Evolutionary conservation across 441 rosid species (phyloP).

Genomic region (Brassica balearica): DNA sequence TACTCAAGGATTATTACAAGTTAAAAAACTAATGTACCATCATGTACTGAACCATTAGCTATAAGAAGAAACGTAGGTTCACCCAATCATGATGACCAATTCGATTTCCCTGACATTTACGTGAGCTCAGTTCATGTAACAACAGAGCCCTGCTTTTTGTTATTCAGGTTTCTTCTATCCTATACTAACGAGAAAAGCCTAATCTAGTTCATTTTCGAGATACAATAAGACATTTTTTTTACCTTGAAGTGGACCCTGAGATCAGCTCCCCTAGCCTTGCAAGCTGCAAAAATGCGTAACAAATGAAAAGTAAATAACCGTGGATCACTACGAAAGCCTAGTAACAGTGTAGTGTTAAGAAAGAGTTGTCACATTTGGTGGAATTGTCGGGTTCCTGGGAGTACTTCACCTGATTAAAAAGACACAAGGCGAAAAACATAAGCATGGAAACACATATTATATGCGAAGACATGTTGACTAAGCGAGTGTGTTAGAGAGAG

Average conservation of each 20-base stretch:
- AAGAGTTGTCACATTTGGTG: slow-evolving; percentile 55
- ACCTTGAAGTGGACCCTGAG: slow-evolving; percentile 83
- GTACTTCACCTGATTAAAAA: slow-evolving; percentile 62
- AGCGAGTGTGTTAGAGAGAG: background rate
- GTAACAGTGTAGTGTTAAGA: background rate
- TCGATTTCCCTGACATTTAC: slow-evolving; percentile 69
- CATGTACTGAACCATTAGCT: slow-evolving; percentile 46
- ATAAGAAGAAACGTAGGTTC: slow-evolving; percentile 34
- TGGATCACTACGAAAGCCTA: background rate
- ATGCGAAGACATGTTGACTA: background rate
- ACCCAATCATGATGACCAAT: slow-evolving; percentile 51
- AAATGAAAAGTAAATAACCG: background rate
- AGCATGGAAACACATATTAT: background rate
- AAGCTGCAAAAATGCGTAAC: slow-evolving; percentile 49
- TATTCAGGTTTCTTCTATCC: slow-evolving; percentile 47
- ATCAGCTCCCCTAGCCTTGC: slow-evolving; percentile 77
- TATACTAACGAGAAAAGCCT: background rate
- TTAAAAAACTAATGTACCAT: slow-evolving; percentile 39
- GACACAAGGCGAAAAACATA: background rate
- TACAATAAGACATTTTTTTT: background rate
- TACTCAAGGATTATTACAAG: background rate
- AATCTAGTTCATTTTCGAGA: slow-evolving; percentile 11
- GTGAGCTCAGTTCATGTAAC: slow-evolving; percentile 54
- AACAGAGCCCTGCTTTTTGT: slow-evolving; percentile 74
- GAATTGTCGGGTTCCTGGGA: slow-evolving; percentile 70